Evolutionary conservation across 208 protist genomes (phyloP), one percentile per base, ranked within the genome.

Genomic region (Trypanosoma melophagium): DNA sequence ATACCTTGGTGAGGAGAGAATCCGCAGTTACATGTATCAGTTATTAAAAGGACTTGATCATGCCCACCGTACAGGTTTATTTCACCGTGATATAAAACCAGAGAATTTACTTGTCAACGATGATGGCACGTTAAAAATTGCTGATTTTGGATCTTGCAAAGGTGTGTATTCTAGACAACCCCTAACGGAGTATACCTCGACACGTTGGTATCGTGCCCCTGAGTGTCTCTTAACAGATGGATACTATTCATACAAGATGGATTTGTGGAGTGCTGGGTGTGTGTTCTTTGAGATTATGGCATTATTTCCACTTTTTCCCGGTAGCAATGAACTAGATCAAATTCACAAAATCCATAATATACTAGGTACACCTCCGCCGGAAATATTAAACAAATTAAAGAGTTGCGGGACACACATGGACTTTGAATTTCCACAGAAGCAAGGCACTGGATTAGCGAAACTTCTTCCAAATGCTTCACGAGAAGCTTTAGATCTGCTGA

Each of bases 21-120:
- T 96, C 7, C 86, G 92, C 8, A 79, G 66, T 19, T 94, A 90
- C 74, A 93, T 97, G 77, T 95, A 98, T 70, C 84, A 97, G 51
- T 60, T 96, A 38, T 69, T 94, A 28, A 89, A 96, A 38, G 97
- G 92, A 0, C 75, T 98, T 31, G 90, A 98, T 53, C 95, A 97
- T 71, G 93, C 97, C 35, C 97, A 98, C 76, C 80, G 80, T 41
- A 88, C 78, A 52, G 95, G 93, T 14, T 56, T 97, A 21, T 88
- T 99, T 51, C 98, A 99, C 76, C 80, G 98, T 59, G 97, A 99
- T 60, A 80, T 99, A 66, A 99, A 99, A 71, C 98, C 98, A n/a
- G 87, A 92, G 57, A 99, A 99, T 71, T 60, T 99, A 12, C 83
- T 99, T 12, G 45, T 99, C 17, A 98, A 98, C 65, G 57, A 57